Conservation (phyloP, 129 eudicot species). For the Oenanthe sinensis region DNA sequence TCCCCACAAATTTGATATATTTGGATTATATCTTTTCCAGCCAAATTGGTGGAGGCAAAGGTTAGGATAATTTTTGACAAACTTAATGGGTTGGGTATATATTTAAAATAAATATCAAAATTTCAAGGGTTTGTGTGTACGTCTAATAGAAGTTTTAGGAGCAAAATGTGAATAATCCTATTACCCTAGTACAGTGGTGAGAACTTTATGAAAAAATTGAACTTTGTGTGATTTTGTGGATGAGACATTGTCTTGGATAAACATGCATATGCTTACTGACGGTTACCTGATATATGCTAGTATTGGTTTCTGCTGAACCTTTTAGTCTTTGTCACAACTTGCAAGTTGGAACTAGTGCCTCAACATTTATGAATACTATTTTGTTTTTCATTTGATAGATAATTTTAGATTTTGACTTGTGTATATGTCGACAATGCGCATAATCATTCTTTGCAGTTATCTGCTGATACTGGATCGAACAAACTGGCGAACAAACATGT, state of each 20-base stretch:
- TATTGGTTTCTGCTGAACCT: neutral
- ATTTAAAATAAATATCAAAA: no score
- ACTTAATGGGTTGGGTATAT: neutral
- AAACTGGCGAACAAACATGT: constrained; percentile 82
- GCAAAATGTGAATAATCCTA: neutral
- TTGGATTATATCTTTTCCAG: no score
- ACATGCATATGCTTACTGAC: neutral
- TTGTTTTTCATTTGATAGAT: neutral
- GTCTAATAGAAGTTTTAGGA: neutral
- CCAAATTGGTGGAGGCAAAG: neutral
- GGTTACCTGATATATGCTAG: neutral
- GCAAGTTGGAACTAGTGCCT: neutral
- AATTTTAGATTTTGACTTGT: neutral
- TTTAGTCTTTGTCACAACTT: neutral
- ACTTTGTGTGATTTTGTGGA: neutral
- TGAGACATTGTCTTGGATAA: neutral
- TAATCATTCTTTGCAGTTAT: constrained; percentile 42
- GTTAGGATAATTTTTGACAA: neutral
- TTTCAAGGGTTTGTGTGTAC: neutral
- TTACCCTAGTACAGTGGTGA: neutral
- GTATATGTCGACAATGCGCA: neutral
- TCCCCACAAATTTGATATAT: no score
- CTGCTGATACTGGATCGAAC: constrained; percentile 81
- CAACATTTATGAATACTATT: neutral
- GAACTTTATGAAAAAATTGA: neutral